phyloP scores from a whole-genome alignment of 176 grass and related monocot species.

The Melocanna baccifera region DNA sequence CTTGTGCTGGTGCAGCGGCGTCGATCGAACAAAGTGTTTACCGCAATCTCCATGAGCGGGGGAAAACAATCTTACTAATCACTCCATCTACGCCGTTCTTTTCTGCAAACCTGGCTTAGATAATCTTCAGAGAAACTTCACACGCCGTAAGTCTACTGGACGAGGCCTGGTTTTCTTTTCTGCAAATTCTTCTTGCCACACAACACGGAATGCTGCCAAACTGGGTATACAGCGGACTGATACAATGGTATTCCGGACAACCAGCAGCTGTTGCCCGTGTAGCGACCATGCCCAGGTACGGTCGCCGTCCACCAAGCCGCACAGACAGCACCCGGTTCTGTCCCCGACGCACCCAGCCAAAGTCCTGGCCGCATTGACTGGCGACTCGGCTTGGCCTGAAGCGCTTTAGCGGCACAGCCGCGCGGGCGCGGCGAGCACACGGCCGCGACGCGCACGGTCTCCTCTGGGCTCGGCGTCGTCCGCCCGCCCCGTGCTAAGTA shows the following conservation, averaged over 20 bases:
- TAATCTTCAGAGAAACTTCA: not conserved
- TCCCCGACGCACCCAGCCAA: not conserved
- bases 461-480: not conserved
- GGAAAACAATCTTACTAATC: not conserved
- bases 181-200: not conserved
- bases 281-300: slow-evolving; percentile 7
- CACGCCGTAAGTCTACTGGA: no score
- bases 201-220: not conserved
- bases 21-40: not conserved
- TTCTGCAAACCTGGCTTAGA: not conserved
- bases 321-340: not conserved
- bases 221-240: no score
- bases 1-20: not conserved
- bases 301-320: not conserved
- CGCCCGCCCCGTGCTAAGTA: not conserved
- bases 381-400: not conserved
- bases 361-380: not conserved
- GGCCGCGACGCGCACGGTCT: not conserved
- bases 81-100: not conserved
- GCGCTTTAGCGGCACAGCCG: not conserved
- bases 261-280: not conserved
- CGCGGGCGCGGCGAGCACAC: not conserved
- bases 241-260: not conserved
- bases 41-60: not conserved
- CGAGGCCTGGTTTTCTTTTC: not conserved